Conservation (phyloP, 306 rosid species). For the Vicia sativa region DNA sequence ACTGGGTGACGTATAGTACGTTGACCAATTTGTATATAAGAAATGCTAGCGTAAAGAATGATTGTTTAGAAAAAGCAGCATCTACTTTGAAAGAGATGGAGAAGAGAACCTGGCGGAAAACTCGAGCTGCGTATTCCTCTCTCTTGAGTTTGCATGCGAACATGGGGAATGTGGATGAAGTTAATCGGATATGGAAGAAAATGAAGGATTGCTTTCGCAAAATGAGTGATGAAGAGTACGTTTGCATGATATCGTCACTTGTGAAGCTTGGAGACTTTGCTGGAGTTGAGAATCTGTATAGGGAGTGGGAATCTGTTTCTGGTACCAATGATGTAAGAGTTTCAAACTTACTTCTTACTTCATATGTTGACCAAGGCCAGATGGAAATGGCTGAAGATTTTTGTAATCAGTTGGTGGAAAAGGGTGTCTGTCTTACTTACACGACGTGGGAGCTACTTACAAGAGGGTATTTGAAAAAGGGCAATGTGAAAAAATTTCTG, state of each 20-base stretch:
- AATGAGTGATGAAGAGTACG: conserved; percentile 77
- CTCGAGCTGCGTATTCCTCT: conserved; percentile 70
- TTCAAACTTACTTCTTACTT: conserved; percentile 74
- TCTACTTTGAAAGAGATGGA: conserved; percentile 87
- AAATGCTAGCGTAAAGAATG: conserved; percentile 50
- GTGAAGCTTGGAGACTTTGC: conserved; percentile 68
- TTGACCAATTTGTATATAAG: conserved; percentile 74
- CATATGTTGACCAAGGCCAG: conserved; percentile 65
- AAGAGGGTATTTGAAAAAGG: conserved; percentile 66
- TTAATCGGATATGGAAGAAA: conserved; percentile 70
- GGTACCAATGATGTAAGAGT: conserved; percentile 74
- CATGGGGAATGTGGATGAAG: conserved; percentile 75
- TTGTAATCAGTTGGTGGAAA: conserved; percentile 49
- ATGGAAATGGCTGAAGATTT: conserved; percentile 71
- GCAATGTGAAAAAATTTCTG: conserved; percentile 55
- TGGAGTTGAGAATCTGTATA: conserved; percentile 76
- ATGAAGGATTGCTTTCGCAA: conserved; percentile 64
- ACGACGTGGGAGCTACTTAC: conserved; percentile 89
- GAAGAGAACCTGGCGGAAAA: conserved; percentile 50
- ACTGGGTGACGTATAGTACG: conserved; percentile 82
- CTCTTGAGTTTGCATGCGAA: conserved; percentile 79
- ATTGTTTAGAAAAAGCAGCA: conserved; percentile 62
- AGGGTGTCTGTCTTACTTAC: conserved; percentile 62
- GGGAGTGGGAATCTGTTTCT: conserved; percentile 77
- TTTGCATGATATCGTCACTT: conserved; percentile 84